phyloP scores from a whole-genome alignment of 768 basidiomycete genomes.

The Udeniomyces megalosporus region DNA sequence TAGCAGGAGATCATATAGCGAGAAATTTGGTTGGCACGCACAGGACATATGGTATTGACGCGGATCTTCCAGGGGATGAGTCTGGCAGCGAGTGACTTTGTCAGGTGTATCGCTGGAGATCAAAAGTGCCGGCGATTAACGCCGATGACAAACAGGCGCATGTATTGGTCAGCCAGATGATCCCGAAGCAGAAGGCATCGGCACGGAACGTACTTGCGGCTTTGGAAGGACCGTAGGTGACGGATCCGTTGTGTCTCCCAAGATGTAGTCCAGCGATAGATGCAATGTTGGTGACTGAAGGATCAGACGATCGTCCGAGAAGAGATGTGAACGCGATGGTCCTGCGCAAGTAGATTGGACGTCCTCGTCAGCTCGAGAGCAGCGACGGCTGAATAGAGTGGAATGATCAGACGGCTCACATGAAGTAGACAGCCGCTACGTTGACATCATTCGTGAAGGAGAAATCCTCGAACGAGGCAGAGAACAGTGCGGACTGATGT shows the following conservation, averaged over 20 bases:
- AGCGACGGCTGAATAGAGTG: too few species aligned
- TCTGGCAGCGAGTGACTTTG: constrained; percentile 18
- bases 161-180: too few species aligned
- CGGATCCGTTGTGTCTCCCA: neutral
- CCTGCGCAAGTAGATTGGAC: too few species aligned
- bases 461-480: neutral
- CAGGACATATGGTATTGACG: constrained; percentile 20
- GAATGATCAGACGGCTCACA: neutral
- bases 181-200: too few species aligned
- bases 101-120: too few species aligned
- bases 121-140: too few species aligned
- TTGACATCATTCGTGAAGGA: neutral
- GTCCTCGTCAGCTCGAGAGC: too few species aligned
- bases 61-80: constrained; percentile 18
- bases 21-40: too few species aligned
- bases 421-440: constrained; percentile 17
- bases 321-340: constrained; percentile 6
- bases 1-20: too few species aligned
- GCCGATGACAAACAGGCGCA: too few species aligned
- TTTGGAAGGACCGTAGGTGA: constrained; percentile 4
- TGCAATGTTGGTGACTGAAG: constrained; percentile 18
- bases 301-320: neutral
- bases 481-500: neutral
- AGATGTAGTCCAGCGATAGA: constrained; percentile 18
- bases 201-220: neutral